Percentiles rank a stretch among this genome's conserved stretches.
These are phyloP conservation scores for Annona squamosa DNA, from an alignment of 164 flowering plant genomes.

Conservation along the genomic window DNA sequence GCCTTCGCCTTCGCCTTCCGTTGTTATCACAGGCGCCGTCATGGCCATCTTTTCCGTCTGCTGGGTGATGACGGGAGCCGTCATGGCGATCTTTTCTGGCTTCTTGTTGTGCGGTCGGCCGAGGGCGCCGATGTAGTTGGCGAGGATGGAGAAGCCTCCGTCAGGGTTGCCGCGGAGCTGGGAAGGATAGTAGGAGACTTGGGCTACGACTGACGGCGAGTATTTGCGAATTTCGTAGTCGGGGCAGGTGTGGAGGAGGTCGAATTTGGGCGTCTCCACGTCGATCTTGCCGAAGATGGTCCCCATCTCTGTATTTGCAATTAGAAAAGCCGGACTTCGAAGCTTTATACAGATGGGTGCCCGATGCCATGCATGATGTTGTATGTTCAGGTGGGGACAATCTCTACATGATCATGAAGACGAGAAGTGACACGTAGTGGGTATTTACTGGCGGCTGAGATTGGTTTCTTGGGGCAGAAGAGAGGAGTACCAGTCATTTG, in stretches of 20 bases:
- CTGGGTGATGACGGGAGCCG: constrained; percentile 73
- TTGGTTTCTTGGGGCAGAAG: constrained; percentile 6
- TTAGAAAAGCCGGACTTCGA: neutral
- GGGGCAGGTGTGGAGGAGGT: constrained; percentile 35
- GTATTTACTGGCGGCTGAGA: too few species aligned
- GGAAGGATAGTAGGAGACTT: constrained; percentile 64
- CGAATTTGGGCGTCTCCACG: constrained; percentile 71
- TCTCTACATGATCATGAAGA: too few species aligned
- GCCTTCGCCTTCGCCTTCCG: constrained; percentile 9
- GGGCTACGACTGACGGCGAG: constrained; percentile 51
- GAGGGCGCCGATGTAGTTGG: constrained; percentile 71
- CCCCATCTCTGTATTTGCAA: constrained; percentile 38
- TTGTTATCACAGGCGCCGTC: constrained; percentile 72
- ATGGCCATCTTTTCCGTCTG: constrained; percentile 49
- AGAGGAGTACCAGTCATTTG: neutral
- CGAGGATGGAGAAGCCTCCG: constrained; percentile 65
- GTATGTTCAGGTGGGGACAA: neutral
- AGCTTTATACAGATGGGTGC: neutral
- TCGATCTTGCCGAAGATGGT: constrained; percentile 60
- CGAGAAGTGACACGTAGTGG: too few species aligned
- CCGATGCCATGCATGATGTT: neutral
- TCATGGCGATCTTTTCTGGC: constrained; percentile 80
- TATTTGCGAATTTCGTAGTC: constrained; percentile 80
- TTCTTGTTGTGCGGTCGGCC: constrained; percentile 69
- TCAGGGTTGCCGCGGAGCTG: constrained; percentile 55